These are phyloP conservation scores for Gliomastix tumulicola DNA, from an alignment of 2,329 filamentous ascomycete species.

Conservation along the genomic window DNA sequence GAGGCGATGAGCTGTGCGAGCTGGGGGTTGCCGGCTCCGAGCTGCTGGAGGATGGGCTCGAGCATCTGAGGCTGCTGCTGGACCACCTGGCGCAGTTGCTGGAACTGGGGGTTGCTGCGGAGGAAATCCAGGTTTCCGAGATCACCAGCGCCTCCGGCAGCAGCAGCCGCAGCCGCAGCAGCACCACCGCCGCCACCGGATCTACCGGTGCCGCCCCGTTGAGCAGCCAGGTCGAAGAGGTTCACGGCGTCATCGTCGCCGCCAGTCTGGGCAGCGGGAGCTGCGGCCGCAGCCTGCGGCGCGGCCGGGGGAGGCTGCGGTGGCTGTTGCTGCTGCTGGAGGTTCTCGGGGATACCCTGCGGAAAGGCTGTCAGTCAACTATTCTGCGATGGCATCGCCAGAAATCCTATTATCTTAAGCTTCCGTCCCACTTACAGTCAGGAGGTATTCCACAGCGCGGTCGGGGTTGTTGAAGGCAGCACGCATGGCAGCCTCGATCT, in stretches of 20 bases:
- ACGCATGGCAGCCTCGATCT: constrained; percentile 91
- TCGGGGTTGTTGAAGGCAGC: constrained; percentile 97
- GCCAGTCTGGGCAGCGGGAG: constrained; percentile 27
- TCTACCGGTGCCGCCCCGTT: constrained; percentile 48
- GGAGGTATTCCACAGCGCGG: constrained; percentile 90
- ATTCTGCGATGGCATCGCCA: neutral
- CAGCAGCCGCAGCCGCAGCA: constrained; percentile 41
- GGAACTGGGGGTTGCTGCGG: constrained; percentile 93
- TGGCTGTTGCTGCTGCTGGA: constrained; percentile 63
- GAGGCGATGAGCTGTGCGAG: constrained; percentile 86
- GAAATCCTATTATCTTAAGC: neutral
- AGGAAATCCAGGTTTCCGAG: constrained; percentile 86
- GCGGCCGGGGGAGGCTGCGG: constrained; percentile 33
- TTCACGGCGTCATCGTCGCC: constrained; percentile 67
- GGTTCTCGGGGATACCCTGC: constrained; percentile 84
- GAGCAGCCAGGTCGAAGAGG: constrained; percentile 87
- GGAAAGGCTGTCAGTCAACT: no score
- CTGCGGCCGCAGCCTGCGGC: constrained; percentile 29
- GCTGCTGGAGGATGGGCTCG: constrained; percentile 93
- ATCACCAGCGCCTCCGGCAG: constrained; percentile 41
- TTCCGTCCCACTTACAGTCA: constrained; percentile 58
- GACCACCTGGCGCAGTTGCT: constrained; percentile 93
- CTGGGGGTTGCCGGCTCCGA: constrained; percentile 90
- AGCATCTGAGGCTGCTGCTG: constrained; percentile 98
- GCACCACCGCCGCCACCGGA: constrained; percentile 31